Percentiles rank a stretch among this genome's conserved stretches.
phyloP scores from a whole-genome alignment of 768 basidiomycete species.

The Brasilioporus rufonigricans region DNA sequence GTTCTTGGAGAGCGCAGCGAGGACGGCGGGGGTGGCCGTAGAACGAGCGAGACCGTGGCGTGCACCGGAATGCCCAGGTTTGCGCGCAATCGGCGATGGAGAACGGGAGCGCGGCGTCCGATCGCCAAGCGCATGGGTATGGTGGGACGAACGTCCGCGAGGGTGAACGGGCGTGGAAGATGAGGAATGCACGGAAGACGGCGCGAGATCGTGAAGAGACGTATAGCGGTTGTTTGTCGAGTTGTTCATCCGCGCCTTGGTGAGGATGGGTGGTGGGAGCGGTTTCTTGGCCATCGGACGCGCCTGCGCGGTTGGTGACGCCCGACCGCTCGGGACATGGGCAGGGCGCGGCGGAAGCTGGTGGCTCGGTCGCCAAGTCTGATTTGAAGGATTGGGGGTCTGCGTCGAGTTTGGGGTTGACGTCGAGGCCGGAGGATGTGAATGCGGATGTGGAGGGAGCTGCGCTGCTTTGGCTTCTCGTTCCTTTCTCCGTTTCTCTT shows the following conservation, averaged over 20 bases:
- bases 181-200: conserved; percentile 29
- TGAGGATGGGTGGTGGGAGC: conserved; percentile 18
- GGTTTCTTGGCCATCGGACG: conserved; percentile 29
- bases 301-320: conserved; percentile 27
- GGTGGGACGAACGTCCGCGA: conserved; percentile 28
- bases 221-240: conserved; percentile 23
- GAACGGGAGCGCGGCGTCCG: conserved; percentile 32
- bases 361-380: conserved; percentile 24
- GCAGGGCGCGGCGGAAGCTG: conserved; percentile 30
- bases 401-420: conserved; percentile 29
- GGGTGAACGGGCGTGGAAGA: conserved; percentile 34
- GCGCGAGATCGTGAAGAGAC: conserved; percentile 19
- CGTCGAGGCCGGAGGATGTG: conserved; percentile 15
- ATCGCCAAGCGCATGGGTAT: conserved; percentile 15
- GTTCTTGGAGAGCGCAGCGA: conserved; percentile 54
- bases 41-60: conserved; percentile 24
- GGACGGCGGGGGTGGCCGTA: conserved; percentile 17
- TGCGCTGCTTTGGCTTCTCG: conserved; percentile 23
- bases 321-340: conserved; percentile 24
- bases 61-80: conserved; percentile 34
- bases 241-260: conserved; percentile 29
- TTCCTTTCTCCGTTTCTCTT: conserved; percentile 47
- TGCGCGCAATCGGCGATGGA: conserved; percentile 42
- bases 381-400: conserved; percentile 22
- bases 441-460: conserved; percentile 6